A percentile compares a stretch with the other conserved stretches of the same genome.
These are phyloP conservation scores for Isoetes taiwanensis DNA, from an alignment of 75 land plant species.

Conservation along the genomic window DNA sequence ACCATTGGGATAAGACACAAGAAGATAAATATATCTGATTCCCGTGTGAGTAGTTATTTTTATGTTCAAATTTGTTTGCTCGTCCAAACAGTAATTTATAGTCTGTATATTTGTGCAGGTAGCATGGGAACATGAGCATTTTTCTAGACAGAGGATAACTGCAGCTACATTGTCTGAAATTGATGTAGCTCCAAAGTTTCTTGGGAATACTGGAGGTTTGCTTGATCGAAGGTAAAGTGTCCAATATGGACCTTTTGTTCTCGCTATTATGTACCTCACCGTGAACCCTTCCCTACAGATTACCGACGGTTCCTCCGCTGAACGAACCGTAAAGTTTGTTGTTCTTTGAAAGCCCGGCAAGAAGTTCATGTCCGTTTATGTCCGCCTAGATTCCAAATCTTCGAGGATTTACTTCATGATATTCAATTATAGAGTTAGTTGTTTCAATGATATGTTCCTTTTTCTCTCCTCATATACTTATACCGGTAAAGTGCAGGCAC, in stretches of 20 bases:
- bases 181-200: constrained; percentile 56
- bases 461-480: too few relatives aligned
- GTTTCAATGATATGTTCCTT: too few relatives aligned
- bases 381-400: too few relatives aligned
- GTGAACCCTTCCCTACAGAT: not conserved
- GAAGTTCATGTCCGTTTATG: too few relatives aligned
- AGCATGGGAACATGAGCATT: constrained; percentile 99
- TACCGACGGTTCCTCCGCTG: too few relatives aligned
- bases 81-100: too few relatives aligned
- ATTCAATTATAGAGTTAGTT: too few relatives aligned
- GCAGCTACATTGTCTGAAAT: constrained; percentile 83
- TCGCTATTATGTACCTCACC: not conserved
- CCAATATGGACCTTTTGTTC: not conserved
- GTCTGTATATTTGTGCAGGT: constrained; percentile 49
- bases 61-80: too few relatives aligned
- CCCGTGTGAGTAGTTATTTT: constrained; percentile 48
- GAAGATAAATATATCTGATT: constrained; percentile 88
- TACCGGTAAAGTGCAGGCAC: constrained; percentile 79
- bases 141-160: constrained; percentile 89
- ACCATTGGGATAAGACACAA: constrained; percentile 73
- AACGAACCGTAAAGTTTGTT: too few relatives aligned
- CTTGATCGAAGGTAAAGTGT: constrained; percentile 48
- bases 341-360: too few relatives aligned
- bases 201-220: constrained; percentile 62
- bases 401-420: too few relatives aligned